Evolutionary conservation across 2,329 filamentous ascomycete species (phyloP).

Genomic region (Fusarium gaditjirri): DNA sequence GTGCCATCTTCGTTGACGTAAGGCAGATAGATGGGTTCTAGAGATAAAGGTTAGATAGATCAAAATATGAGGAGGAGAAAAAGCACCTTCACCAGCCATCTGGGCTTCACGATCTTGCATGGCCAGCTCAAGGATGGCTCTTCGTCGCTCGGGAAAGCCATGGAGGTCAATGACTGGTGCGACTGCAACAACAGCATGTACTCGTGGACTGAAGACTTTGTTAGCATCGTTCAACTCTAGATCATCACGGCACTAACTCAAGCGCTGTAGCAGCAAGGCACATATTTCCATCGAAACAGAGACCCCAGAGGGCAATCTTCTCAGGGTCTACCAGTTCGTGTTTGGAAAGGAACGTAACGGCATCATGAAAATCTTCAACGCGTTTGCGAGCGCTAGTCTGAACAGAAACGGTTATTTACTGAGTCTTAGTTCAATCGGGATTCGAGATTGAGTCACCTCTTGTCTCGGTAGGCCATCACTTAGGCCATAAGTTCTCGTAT

Average conservation of each 20-base stretch:
- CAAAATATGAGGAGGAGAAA: rapidly evolving
- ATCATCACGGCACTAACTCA: not conserved
- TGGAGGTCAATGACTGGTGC: not conserved
- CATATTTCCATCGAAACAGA: not conserved
- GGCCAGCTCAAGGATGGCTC: not conserved
- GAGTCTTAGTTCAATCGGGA: rapidly evolving
- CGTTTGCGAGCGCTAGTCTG: not conserved
- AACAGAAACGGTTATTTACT: rapidly evolving
- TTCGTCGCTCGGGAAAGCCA: not conserved
- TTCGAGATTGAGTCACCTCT: not conserved
- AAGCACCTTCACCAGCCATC: not conserved
- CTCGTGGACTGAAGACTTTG: not conserved
- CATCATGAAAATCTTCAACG: not conserved
- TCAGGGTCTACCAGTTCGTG: not conserved
- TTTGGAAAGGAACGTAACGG: not conserved
- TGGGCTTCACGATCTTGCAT: not conserved
- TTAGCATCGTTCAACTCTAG: rapidly evolving
- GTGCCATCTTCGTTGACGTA: not conserved
- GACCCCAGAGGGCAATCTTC: not conserved
- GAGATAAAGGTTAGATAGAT: not conserved
- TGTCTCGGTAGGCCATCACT: not conserved
- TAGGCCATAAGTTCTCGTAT: not conserved
- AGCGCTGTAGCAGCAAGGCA: not conserved
- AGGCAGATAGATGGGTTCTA: not conserved
- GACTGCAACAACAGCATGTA: not conserved